A percentile compares a stretch with the other conserved stretches of the same genome.
Conservation (phyloP, 495 filamentous ascomycete genomes). For the Margaritispora aquatica region DNA sequence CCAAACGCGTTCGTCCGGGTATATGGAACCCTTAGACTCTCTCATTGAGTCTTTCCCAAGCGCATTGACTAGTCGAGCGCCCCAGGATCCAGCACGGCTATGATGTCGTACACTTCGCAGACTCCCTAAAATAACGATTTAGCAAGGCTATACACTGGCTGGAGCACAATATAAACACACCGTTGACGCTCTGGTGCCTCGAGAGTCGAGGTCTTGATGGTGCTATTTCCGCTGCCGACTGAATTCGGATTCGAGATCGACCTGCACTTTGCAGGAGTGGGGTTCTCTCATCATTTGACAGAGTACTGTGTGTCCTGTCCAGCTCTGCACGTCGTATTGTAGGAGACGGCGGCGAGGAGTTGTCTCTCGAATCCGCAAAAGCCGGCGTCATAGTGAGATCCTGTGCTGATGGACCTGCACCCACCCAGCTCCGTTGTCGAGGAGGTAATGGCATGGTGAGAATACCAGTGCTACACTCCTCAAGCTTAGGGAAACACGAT, state of each 20-base stretch:
- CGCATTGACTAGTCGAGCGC: conserved; percentile 44
- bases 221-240: conserved; percentile 26
- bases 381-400: conserved; percentile 16
- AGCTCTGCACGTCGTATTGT: conserved; percentile 8
- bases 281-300: conserved; percentile 36
- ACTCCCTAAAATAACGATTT: conserved; percentile 19
- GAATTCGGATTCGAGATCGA: conserved; percentile 24
- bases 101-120: conserved; percentile 54
- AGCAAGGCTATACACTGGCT: neutral
- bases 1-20: conserved; percentile 85
- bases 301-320: conserved; percentile 13
- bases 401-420: conserved; percentile 1
- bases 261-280: conserved; percentile 36
- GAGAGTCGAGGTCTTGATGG: conserved; percentile 33
- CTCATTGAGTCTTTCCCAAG: conserved; percentile 35
- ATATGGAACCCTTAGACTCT: conserved; percentile 54
- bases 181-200: conserved; percentile 41
- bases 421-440: conserved; percentile 3
- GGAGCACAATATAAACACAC: conserved; percentile 24
- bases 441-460: neutral
- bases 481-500: neutral
- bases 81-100: conserved; percentile 59
- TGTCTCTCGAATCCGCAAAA: conserved; percentile 9
- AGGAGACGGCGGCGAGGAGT: conserved; percentile 11
- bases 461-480: neutral